Evolutionary conservation across 345 rosid species (phyloP), one percentile per base, ranked within the genome.

Genomic region (Camelina neglecta): DNA sequence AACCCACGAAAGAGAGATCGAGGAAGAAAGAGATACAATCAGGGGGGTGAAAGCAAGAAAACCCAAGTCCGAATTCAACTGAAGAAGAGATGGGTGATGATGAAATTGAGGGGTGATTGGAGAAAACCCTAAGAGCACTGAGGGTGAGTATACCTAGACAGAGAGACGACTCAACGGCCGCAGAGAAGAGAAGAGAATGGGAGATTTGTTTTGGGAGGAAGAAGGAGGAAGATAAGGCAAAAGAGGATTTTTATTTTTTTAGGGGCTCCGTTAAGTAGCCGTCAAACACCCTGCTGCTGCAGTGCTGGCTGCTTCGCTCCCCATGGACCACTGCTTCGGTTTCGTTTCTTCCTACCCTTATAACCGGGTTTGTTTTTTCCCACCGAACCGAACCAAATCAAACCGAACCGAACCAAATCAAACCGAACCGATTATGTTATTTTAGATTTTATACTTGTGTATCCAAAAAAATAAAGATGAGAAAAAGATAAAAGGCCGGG

Each of bases 191-290:
- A 61, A 38, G 68, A 63, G n/a, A n/a, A 67, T 11, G 55, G 16
- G 42, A 60, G 68, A 60, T 62, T 35, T 35, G 71, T 2, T 51
- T 29, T 2, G 41, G 39, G 77, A 74, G 39, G 75, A 44, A 48
- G 75, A 44, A 48, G 78, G 57, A 74, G 80, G 75, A 76, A 76
- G 80, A 76, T 76, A 76, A 76, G 75, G 66, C 54, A 70, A 56
- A 76, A 71, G 71, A 55, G 60, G 80, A 54, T 69, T 67, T 29
- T 29, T 29, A 18, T 29, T 29, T 29, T 29, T 29, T 26, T 29
- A 5, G 31, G 54, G 41, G 59, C 60, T 75, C 67, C 44, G 69
- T 47, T 58, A 38, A 56, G 80, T 69, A 69, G 75, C 80, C 80
- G 80, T 76, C 80, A 76, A 76, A 70, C 71, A 70, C 80, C 75